These are phyloP conservation scores for Amaranthus tricolor DNA, from an alignment of 179 eudicot species.

Conservation along the genomic window DNA sequence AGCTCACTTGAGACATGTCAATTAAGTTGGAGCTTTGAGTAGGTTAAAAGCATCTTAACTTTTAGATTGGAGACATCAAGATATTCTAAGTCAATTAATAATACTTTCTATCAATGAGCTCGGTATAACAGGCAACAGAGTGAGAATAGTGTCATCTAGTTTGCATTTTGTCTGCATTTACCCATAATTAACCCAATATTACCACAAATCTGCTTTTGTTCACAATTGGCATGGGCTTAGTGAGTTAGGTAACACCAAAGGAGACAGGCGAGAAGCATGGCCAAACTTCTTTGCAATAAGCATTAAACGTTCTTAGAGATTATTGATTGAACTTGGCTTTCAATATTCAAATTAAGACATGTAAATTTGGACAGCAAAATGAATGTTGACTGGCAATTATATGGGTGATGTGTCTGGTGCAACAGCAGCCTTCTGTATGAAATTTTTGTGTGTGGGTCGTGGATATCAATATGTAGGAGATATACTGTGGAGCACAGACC, in stretches of 20 bases:
- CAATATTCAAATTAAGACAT: not conserved
- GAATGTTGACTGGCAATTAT: not conserved
- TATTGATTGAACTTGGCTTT: not conserved
- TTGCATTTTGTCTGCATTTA: too few relatives aligned
- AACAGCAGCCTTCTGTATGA: not conserved
- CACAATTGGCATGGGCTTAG: not conserved
- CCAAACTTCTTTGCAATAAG: not conserved
- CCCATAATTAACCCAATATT: too few relatives aligned
- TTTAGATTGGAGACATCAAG: too few relatives aligned
- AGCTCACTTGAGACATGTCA: too few relatives aligned
- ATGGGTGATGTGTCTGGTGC: not conserved
- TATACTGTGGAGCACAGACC: not conserved
- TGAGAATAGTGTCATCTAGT: too few relatives aligned
- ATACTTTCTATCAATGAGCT: too few relatives aligned
- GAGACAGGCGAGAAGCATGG: not conserved
- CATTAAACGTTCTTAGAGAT: not conserved
- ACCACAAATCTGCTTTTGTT: not conserved
- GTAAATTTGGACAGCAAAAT: not conserved
- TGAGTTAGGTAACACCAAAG: not conserved
- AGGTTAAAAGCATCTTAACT: too few relatives aligned
- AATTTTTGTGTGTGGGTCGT: not conserved
- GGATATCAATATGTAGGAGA: not conserved
- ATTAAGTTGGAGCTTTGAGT: too few relatives aligned
- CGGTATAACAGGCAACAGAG: too few relatives aligned
- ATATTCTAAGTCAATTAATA: too few relatives aligned